phyloP scores from a whole-genome alignment of 805 yeast genomes.

The Zygosaccharomyces kombuchaensis region DNA sequence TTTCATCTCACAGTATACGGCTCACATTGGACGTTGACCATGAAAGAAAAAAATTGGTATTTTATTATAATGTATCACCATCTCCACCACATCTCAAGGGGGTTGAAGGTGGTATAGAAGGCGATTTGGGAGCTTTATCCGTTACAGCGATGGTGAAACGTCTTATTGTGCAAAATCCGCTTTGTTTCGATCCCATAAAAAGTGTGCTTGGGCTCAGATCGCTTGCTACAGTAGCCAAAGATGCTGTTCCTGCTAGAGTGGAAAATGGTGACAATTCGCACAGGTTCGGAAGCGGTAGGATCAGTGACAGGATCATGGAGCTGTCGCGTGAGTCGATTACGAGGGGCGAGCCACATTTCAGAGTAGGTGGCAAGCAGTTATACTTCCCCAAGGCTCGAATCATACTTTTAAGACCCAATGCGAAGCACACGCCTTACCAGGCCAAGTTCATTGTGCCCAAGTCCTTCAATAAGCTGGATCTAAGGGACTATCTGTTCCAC shows the following conservation, averaged over 20 bases:
- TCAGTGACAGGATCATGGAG: conserved; percentile 31
- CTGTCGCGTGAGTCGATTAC: conserved; percentile 49
- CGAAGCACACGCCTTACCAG: conserved; percentile 96
- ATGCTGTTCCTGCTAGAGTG: conserved; percentile 1
- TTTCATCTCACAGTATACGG: conserved; percentile 11
- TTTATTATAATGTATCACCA: background rate
- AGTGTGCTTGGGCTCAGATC: conserved; percentile 18
- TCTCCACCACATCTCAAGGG: background rate
- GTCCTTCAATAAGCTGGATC: conserved; percentile 87
- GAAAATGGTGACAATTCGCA: conserved; percentile 1
- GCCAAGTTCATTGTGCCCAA: conserved; percentile 95
- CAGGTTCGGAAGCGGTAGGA: conserved; percentile 6
- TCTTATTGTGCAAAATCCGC: background rate
- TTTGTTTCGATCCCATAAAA: background rate
- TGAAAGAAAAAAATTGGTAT: background rate
- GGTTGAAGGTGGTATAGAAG: background rate
- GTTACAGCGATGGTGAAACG: conserved; percentile 1
- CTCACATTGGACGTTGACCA: background rate
- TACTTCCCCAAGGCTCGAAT: conserved; percentile 86
- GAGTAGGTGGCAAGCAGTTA: conserved; percentile 67
- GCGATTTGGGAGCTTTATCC: background rate
- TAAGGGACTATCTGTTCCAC: conserved; percentile 89
- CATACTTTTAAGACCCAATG: conserved; percentile 79
- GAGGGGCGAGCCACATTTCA: conserved; percentile 71
- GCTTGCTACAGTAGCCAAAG: conserved; percentile 31